Base-by-base conservation (phyloP, 169 alveolate species). In the Cystoisospora suis region DNA sequence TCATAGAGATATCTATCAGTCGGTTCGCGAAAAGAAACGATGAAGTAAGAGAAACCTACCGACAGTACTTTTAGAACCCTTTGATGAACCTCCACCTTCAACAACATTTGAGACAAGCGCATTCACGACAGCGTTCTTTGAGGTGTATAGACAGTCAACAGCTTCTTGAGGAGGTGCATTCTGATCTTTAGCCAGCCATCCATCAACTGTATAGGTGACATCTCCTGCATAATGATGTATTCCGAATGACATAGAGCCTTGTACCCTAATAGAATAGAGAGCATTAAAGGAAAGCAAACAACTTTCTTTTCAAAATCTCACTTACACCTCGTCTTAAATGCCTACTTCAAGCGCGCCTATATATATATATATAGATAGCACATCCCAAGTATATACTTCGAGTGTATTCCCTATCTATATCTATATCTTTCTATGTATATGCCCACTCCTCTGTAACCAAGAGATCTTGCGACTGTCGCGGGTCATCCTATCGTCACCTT, bases 111-210 rank as follows among this genome's bases (percentile, higher is more conserved):
- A 46, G 42, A 40, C 29, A 3, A 86, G 56, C 6, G 90, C 81
- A 32, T 86, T 45, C 5, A 44, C 72, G 15, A 86, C 29, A 15
- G 70, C 38, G 45, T 69, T 86, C 6, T 17, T 9, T 0, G 90
- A 59, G 2, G 90, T 29, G 0, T 29, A 36, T 29, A 86, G 83
- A 56, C 75, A 46, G 47, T 42, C 70, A 1, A 38, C 36, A 4
- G 90, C 81, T 20, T 86, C 90, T 27, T 69, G 56, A 1, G 90
- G 83, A 12, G 75, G 61, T 20, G 70, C 69, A 32, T 65, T 86
- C 40, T 86, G 90, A 53, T 86, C 46, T 36, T 86, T 86, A 47
- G 20, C 42, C 17, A 86, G 90, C 90, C 90, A 86, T 23, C 90
- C 81, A 44, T 17, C 70, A 20, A 75, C 90, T 4, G 75, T 86